Evolutionary conservation across 257 asterid species (phyloP), one percentile per base, ranked within the genome.

Genomic region (Perilla frutescens): DNA sequence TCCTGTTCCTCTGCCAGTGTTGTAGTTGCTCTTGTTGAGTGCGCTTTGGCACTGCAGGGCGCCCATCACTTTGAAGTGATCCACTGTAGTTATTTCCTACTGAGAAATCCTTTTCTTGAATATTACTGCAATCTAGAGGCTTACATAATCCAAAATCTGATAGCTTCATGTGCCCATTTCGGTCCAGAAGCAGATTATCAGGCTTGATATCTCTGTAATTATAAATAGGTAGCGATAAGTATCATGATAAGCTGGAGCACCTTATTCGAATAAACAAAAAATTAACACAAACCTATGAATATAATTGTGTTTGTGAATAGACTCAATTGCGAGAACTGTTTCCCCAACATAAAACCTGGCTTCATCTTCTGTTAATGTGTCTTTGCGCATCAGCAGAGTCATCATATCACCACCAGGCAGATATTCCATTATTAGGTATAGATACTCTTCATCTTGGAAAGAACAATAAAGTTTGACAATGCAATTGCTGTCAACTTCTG

Each of bases 381-480:
- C 98, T 81, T 93, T 91, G 40, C 98, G 92, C 98, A 93, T 93
- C 58, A 93, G 86, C 59, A 93, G 87, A 65, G 98, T 93, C 98
- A 93, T 93, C 97, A 93, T 93, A 84, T 93, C 98, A 80, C 98
- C 98, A 81, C 98, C 98, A 72, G 97, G 98, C 62, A 93, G 87
- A 77, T 93, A 93, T 85, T 93, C 98, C 98, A 91, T 93, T 50
- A 93, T 88, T 62, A 93, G 92, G 80, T 93, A 93, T 6, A 93
- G 90, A 83, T 87, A 89, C 88, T 89, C 97, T 60, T 89, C 96
- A 76, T 91, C 97, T 85, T 91, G 97, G 90, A 91, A 91, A 71
- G 97, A 91, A 78, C 95, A 91, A 77, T 86, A 91, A 31, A 91
- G 91, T 71, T 89, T 91, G 77, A 91, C 97, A 31, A 89, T 91